Base-by-base conservation (phyloP, 2,329 filamentous ascomycete genomes). In the Nigrospora osmanthi region DNA sequence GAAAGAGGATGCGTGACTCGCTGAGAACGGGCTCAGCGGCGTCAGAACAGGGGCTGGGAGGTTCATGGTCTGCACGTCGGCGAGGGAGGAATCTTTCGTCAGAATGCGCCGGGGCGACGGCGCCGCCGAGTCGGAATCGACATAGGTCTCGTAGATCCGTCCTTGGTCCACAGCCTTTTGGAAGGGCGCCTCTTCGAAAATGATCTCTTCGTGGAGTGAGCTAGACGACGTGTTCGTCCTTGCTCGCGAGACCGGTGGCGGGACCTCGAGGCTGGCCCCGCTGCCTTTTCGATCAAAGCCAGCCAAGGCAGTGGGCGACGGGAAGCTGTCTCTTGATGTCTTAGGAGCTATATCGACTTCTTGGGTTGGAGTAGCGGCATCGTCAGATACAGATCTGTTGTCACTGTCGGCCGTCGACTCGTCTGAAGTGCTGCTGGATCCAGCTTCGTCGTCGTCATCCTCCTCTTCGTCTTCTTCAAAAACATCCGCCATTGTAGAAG, bases 401-500 rank as follows among this genome's bases (percentile, higher is more conserved):
- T 49, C 51, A n/a, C 54, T 52, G 12, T 54, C 52, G 6, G 47
- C 49, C 31, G 47, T 49, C 43, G 57, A 60, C 35, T 52, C 55
- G 35, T 56, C 59, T 32, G 50, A 57, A 43, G 45, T 45, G 31
- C 54, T 57, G 38, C 58, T 57, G 15, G 52, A 50, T 17, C 51
- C 55, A 31, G 39, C 42, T 17, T 45, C 43, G 32, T 49, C 40
- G 11, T 52, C 45, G 12, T 80, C 74, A 3, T 71, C 69, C 1
- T 78, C 75, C 54, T 87, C 83, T 51, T 89, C 87, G 28, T 90
- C 87, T 54, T 91, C 87, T 58, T 93, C 87, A 51, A 91, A 93
- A 1, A 93, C 87, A 58, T 91, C 87, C 0, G 83, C 86, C 86
- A 93, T 90, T 0, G 83, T 83, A 0, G 83, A 81, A 52, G 78